These are phyloP conservation scores for Xylaria intraflava DNA, from an alignment of 495 filamentous ascomycete genomes.

Conservation along the genomic window DNA sequence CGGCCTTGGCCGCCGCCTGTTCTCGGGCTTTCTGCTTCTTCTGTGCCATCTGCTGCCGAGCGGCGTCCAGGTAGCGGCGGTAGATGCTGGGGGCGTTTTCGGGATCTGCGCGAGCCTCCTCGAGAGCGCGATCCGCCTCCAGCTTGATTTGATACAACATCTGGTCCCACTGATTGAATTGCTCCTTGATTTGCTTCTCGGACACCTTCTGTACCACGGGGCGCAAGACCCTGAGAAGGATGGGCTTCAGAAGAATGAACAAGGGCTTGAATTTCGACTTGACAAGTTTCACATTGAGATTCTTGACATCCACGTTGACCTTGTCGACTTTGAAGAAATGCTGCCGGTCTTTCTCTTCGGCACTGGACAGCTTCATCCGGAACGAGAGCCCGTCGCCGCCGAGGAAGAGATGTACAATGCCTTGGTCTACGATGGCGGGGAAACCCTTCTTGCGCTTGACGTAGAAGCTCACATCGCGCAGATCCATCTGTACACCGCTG, in stretches of 20 bases:
- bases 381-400: slow-evolving; percentile 85
- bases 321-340: slow-evolving; percentile 93
- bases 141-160: slow-evolving; percentile 68
- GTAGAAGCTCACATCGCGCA: slow-evolving; percentile 88
- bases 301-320: slow-evolving; percentile 74
- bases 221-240: slow-evolving; percentile 75
- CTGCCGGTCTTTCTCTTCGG: slow-evolving; percentile 66
- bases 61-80: slow-evolving; percentile 68
- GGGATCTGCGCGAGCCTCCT: slow-evolving; percentile 62
- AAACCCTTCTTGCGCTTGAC: slow-evolving; percentile 95
- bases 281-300: slow-evolving; percentile 83
- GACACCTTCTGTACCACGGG: slow-evolving; percentile 80
- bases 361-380: slow-evolving; percentile 81
- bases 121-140: slow-evolving; percentile 68
- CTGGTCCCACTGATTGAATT: slow-evolving; percentile 62
- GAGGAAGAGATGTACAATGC: slow-evolving; percentile 85
- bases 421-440: slow-evolving; percentile 80
- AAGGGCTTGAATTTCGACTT: slow-evolving; percentile 91
- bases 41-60: slow-evolving; percentile 65
- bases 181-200: slow-evolving; percentile 79
- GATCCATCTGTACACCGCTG: slow-evolving; percentile 83
- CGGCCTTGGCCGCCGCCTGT: slow-evolving; percentile 52
- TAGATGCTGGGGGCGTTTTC: slow-evolving; percentile 81
- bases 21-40: slow-evolving; percentile 70
- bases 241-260: slow-evolving; percentile 80